Conservation (phyloP, 805 yeast species). For the Wickerhamiella sorbophila region DNA sequence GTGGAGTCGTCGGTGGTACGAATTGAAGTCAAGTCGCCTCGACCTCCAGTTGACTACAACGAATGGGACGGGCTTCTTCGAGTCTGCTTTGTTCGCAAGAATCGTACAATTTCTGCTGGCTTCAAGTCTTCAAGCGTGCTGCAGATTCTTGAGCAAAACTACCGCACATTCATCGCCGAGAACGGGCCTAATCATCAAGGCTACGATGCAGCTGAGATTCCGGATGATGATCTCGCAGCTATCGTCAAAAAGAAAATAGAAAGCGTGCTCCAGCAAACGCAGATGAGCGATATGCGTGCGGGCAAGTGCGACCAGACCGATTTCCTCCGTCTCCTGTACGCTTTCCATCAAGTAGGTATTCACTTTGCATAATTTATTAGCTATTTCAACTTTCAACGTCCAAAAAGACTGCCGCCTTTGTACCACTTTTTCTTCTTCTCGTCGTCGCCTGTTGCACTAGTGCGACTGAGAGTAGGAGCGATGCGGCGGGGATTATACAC, state of each 20-base stretch:
- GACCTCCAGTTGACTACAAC: slow-evolving; percentile 84
- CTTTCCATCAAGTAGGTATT: slow-evolving; percentile 93
- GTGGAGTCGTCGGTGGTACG: slow-evolving; percentile 95
- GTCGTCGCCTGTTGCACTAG: background rate
- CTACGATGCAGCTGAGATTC: slow-evolving; percentile 29
- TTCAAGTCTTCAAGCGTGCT: slow-evolving; percentile 71
- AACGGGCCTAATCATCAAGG: slow-evolving; percentile 31
- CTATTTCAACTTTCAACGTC: background rate
- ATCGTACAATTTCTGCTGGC: slow-evolving; percentile 83
- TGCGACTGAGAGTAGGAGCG: background rate
- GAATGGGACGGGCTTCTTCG: slow-evolving; percentile 97
- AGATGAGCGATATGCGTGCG: slow-evolving; percentile 70
- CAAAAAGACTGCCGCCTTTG: background rate
- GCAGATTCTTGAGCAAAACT: slow-evolving; percentile 75
- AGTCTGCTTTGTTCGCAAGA: slow-evolving; percentile 83
- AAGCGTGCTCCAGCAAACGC: slow-evolving; percentile 65
- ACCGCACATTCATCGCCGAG: slow-evolving; percentile 57
- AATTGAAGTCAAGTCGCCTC: slow-evolving; percentile 78
- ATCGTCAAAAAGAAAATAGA: slow-evolving; percentile 59
- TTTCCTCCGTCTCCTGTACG: slow-evolving; percentile 64
- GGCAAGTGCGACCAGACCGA: slow-evolving; percentile 93
- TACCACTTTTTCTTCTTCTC: background rate
- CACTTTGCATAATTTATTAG: slow-evolving; percentile 60
- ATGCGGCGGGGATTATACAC: background rate
- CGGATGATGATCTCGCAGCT: slow-evolving; percentile 24